phyloP scores from a whole-genome alignment of 139 green algal genomes.

The Tetraselmis chui region DNA sequence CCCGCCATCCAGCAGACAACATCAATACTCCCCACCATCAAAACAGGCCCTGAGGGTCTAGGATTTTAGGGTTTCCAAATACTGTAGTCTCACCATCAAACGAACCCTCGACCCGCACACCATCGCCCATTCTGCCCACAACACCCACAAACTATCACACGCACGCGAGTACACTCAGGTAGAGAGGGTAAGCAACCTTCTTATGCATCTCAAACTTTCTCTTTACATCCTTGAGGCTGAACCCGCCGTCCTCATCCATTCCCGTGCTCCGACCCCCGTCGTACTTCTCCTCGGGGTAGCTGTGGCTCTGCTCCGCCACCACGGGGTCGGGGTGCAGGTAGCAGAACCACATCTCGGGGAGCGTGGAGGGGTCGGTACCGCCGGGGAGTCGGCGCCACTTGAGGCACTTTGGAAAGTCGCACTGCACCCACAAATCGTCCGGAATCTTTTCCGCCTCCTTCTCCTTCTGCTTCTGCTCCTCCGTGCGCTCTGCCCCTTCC shows the following conservation, averaged over 20 bases:
- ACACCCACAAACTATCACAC: no score
- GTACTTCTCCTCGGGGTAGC: constrained; percentile 11
- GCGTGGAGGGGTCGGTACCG: background rate
- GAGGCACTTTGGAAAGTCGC: constrained; percentile 16
- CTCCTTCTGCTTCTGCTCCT: background rate
- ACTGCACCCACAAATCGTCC: constrained; percentile 23
- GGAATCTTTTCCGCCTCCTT: background rate
- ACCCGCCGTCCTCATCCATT: background rate
- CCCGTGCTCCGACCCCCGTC: background rate
- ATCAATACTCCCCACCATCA: no score
- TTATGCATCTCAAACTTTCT: background rate
- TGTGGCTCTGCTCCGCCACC: constrained; percentile 2
- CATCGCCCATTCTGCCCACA: no score
- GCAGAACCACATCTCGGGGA: constrained; percentile 18
- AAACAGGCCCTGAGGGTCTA: no score
- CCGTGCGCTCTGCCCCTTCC: background rate
- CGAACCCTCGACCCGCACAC: no score
- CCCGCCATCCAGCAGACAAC: no score
- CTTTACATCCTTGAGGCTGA: background rate
- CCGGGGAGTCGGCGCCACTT: constrained; percentile 20
- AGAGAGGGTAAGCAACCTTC: background rate
- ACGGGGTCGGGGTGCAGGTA: constrained; percentile 9
- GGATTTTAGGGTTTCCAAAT: no score
- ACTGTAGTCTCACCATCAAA: no score
- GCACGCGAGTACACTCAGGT: no score